Conservation (phyloP, 2,329 filamentous ascomycete species). For the Colletotrichum siamense region DNA sequence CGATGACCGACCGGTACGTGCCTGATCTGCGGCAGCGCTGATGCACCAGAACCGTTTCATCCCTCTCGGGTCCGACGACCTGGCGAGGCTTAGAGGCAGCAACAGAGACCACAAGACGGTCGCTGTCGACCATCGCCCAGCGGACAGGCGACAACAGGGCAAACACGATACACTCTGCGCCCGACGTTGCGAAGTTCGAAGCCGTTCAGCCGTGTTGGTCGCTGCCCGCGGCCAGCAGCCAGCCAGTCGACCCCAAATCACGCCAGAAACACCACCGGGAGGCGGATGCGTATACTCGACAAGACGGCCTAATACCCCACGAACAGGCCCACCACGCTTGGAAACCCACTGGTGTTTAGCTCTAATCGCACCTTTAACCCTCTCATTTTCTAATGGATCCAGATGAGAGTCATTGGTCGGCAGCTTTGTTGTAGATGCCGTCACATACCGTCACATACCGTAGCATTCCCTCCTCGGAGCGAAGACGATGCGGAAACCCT, state of each 20-base stretch:
- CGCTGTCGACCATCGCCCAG: background rate
- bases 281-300: background rate
- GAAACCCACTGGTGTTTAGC: background rate
- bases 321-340: background rate
- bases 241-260: background rate
- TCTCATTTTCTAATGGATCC: background rate
- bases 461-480: background rate
- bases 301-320: background rate
- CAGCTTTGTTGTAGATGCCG: background rate
- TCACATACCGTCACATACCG: background rate
- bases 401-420: background rate
- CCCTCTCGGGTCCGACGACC: slow-evolving; percentile 6
- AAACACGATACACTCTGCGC: background rate
- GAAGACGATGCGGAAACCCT: background rate
- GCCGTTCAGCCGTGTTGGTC: background rate
- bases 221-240: background rate
- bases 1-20: background rate
- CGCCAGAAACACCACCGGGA: background rate
- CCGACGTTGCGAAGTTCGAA: background rate
- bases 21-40: slow-evolving; percentile 18
- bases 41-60: slow-evolving; percentile 21
- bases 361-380: background rate
- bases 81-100: background rate
- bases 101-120: background rate
- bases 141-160: background rate